Evolutionary conservation across 2,329 filamentous ascomycete genomes (phyloP).

Genomic region (Epichloe sibirici): DNA sequence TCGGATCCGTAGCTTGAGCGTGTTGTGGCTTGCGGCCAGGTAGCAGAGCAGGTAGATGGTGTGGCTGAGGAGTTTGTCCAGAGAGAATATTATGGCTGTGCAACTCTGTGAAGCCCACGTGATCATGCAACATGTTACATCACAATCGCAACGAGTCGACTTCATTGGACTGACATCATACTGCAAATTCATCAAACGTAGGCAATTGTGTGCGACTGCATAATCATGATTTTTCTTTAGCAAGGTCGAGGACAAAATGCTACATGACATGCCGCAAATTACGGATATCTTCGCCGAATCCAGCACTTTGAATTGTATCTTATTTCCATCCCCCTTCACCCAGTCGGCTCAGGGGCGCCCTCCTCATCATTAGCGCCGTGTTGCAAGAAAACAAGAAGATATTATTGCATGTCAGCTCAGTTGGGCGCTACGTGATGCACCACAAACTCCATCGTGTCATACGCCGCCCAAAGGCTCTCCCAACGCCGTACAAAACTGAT

Average conservation of each 20-base stretch:
- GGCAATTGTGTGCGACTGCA: background rate
- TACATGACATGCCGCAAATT: background rate
- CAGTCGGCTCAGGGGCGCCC: background rate
- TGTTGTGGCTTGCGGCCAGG: background rate
- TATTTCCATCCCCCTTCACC: background rate
- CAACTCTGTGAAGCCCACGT: background rate
- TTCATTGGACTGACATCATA: too few relatives aligned
- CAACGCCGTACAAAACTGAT: conserved; percentile 5
- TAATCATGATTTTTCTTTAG: background rate
- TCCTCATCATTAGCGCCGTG: background rate
- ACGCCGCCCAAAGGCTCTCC: background rate
- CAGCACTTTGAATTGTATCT: background rate
- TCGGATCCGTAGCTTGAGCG: background rate
- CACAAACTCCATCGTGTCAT: background rate
- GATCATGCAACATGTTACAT: background rate
- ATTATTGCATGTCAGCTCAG: background rate
- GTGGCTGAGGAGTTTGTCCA: background rate
- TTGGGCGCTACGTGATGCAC: background rate
- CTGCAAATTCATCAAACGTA: background rate
- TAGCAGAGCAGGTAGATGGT: background rate
- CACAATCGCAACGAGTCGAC: too few relatives aligned
- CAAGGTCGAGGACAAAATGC: background rate
- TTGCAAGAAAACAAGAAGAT: background rate
- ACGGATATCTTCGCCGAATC: background rate
- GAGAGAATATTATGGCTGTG: background rate